These are phyloP conservation scores for Hsuehochloa calcarea DNA, from an alignment of 176 grass and related monocot species.

Conservation along the genomic window DNA sequence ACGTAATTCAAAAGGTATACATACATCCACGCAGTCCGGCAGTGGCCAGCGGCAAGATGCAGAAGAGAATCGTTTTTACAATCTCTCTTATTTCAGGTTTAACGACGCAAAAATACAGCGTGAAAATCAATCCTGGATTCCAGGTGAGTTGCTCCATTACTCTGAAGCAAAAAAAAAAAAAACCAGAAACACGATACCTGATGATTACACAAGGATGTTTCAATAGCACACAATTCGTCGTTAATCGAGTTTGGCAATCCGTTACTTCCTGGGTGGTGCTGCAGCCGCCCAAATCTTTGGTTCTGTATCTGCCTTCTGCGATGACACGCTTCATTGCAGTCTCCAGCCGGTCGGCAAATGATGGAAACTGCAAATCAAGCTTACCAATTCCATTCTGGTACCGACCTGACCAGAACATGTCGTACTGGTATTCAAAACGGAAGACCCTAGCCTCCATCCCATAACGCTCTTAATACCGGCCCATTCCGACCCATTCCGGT, in stretches of 20 bases:
- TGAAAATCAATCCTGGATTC: background rate
- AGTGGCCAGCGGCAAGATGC: background rate
- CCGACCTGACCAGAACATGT: too few relatives aligned
- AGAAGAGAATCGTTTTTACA: background rate
- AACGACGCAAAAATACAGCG: constrained; percentile 14
- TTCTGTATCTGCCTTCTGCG: constrained; percentile 74
- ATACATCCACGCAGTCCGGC: background rate
- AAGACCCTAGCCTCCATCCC: fast-evolving
- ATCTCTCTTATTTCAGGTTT: constrained; percentile 44
- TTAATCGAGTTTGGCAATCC: constrained; percentile 62
- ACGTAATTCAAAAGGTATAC: background rate
- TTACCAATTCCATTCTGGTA: too few relatives aligned
- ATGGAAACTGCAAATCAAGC: constrained; percentile 65
- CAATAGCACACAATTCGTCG: background rate
- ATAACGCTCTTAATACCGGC: too few relatives aligned
- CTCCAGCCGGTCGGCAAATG: constrained; percentile 78
- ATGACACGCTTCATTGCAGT: constrained; percentile 79
- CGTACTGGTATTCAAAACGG: too few relatives aligned
- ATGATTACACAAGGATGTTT: constrained; percentile 20
- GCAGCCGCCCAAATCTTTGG: constrained; percentile 84
- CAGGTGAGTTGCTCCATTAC: constrained; percentile 20
- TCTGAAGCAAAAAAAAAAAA: constrained; percentile 4
- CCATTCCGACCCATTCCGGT: too few relatives aligned
- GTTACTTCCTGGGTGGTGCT: constrained; percentile 86
- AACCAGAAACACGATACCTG: background rate